Evolutionary conservation across 1,284 basidiomycete genomes (phyloP), one percentile per base, ranked within the genome.

Genomic region (Puccinia novopanici): DNA sequence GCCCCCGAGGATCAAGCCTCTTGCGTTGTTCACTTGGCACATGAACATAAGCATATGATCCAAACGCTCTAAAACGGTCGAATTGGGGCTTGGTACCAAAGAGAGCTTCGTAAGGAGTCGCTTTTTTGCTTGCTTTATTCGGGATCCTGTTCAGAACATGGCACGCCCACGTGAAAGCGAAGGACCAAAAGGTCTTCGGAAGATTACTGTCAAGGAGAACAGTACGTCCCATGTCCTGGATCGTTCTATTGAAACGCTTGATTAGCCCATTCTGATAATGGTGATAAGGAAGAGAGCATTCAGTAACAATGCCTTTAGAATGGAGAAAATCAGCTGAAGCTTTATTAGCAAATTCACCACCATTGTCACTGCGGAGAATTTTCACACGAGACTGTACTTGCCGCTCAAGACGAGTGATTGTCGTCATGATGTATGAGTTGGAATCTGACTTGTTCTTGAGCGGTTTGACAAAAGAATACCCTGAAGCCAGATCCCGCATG

Each of bases 211-310:
- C 19, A 0, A 57, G n/a, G 13, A 81, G 42, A 24, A 37, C 10
- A 2, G 65, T 65, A 17, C 81, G 65, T 1, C 52, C 65, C 0
- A 50, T 61, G 30, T 63, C 54, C 10, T 42, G 1, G 1, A 81
- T 19, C 0, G 40, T 54, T 9, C 65, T 42, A 34, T 65, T 76
- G 0, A 24, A 30, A 8, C 40, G 57, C 24, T 82, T 61, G 6
- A 68, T 8, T 17, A 78, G 10, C 5, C 77, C 71, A 48, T 80
- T 82, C 24, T 82, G 81, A 15, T 68, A 42, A 71, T 82, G 81
- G n/a, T 52, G 59, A 37, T 78, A 81, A 8, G 75, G 24, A 3
- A 71, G 34, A 8, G 59, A 37, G 0, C 13, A 3, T 17, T 74
- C 50, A n/a, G 59, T 63, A 0, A n/a, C 15, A 40, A 82, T 65